Base-by-base conservation (phyloP, 192 early-diverging fungal species). In the Backusella luteola region DNA sequence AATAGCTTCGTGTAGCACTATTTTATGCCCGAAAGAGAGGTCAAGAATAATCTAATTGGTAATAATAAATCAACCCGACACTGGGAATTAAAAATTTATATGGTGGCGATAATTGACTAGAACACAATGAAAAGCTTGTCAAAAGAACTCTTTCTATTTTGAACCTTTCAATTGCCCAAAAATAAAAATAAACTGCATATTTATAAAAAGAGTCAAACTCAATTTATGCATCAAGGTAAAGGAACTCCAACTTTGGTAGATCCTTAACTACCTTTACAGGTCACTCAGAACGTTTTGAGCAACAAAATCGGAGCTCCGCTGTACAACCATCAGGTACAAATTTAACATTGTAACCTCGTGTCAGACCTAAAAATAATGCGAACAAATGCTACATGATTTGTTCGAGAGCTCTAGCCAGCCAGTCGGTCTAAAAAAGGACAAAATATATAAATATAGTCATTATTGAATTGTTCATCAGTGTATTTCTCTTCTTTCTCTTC, bases 261-360 rank as follows among this genome's bases (percentile, higher is more conserved):
- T 49, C 46, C 5, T 7, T 49, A 7, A 26, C 53, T 59, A 11
- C 53, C 53, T 59, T 59, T 59, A 19, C 19, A 17, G 46, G 46
- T n/a, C 46, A 49, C 17, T 1, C 46, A 49, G 19, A 49, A 49
- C 46, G 46, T 49, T 44, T 44, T 49, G 46, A 9, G 32, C 8
- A 12, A 29, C 21, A 63, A 29, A n/a, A 29, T 63, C 56, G 56
- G 23, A 63, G 11, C 26, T 63, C 23, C 26, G 9, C 56, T 63
- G 56, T 63, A 63, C 56, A 63, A 63, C 46, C 23, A 63, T 63
- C 26, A 63, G 12, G 56, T 63, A 63, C 56, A 63, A 29, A 29
- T 63, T 63, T 63, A 29, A 29, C 56, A 63, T 63, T 63, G 56
- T 63, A 26, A 63, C 56, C 56, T 63, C 56, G 56, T 63, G 56